These are phyloP conservation scores for Cucurbita moschata DNA, from an alignment of 306 rosid species.

Conservation along the genomic window DNA sequence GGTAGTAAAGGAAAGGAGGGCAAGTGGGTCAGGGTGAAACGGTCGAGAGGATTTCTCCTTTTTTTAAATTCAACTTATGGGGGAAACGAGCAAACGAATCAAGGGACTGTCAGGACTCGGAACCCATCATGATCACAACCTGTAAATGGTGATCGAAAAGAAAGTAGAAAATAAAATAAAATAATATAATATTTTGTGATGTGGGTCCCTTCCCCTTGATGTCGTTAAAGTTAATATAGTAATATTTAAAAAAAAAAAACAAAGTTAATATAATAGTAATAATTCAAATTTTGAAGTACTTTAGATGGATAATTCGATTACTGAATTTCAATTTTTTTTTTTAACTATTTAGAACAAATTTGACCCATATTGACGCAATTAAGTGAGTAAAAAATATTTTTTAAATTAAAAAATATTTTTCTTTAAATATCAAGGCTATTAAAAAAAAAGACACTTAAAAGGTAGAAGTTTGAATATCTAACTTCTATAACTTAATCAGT, in stretches of 20 bases:
- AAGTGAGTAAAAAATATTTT: no score
- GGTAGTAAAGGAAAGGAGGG: background rate
- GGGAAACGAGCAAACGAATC: background rate
- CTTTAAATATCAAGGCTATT: no score
- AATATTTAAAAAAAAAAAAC: no score
- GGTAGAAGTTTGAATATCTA: no score
- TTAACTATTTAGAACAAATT: no score
- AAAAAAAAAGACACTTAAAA: no score
- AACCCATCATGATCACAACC: background rate
- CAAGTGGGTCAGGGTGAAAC: constrained; percentile 30
- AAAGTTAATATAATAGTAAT: background rate
- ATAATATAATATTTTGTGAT: background rate
- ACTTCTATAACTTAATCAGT: no score
- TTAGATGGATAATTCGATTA: no score
- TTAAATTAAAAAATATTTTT: no score
- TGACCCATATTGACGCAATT: no score
- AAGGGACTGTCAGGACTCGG: constrained; percentile 42
- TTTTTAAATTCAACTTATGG: background rate
- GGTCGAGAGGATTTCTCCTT: constrained; percentile 16
- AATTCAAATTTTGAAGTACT: background rate
- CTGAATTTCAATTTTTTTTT: no score
- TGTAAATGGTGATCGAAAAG: background rate
- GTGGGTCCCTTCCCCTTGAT: background rate
- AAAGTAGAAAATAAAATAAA: background rate
- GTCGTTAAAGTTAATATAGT: background rate